phyloP scores from a whole-genome alignment of 176 grass and related monocot genomes.

The Oryza australiensis region DNA sequence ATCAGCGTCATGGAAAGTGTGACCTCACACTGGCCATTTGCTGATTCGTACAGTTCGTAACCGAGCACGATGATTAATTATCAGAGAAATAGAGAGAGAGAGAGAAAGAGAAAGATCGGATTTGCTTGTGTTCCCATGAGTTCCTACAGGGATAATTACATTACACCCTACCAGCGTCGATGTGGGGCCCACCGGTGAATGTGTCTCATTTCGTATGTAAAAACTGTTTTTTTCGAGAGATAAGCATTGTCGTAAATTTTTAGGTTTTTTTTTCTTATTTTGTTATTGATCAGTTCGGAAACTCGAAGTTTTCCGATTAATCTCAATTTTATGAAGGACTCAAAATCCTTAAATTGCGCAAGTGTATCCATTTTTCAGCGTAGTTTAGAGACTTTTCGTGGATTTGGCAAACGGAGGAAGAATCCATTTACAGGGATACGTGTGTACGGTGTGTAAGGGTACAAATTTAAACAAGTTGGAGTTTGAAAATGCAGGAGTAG shows the following conservation, averaged over 20 bases:
- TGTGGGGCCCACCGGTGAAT: no score
- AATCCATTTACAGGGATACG: neutral
- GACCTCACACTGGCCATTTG: constrained; percentile 20
- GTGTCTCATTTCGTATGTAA: no score
- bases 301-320: neutral
- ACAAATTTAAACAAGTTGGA: neutral
- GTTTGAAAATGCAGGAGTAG: constrained; percentile 2
- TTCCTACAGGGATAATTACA: neutral
- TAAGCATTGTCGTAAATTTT: no score
- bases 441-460: neutral
- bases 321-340: neutral
- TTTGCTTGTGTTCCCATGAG: neutral
- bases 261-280: neutral
- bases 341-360: neutral
- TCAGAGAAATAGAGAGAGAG: neutral
- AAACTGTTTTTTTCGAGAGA: no score
- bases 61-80: neutral
- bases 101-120: neutral
- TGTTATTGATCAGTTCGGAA: neutral
- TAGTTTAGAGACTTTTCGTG: neutral
- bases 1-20: neutral
- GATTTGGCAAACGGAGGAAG: neutral
- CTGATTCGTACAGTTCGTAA: neutral
- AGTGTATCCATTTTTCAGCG: neutral
- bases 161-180: neutral